Percentiles rank a stretch among this genome's conserved stretches.
phyloP scores from a whole-genome alignment of 371 early-diverging fungal genomes.

The Mortierella sp. region DNA sequence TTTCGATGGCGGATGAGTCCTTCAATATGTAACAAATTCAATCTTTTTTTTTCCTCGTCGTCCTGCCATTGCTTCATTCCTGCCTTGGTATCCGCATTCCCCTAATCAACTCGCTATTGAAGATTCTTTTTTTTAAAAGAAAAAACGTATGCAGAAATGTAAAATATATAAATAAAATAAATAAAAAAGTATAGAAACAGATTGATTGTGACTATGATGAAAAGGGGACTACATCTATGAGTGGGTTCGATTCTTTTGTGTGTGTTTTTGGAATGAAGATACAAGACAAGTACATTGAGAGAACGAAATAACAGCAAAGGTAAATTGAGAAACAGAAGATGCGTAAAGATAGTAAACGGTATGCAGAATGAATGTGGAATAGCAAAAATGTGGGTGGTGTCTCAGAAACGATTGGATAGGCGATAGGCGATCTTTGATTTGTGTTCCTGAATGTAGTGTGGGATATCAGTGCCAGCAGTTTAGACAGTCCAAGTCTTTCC shows the following conservation, averaged over 20 bases:
- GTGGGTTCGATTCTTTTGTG: background rate
- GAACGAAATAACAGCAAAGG: conserved; percentile 11
- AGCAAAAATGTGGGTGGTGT: background rate
- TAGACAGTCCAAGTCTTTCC: conserved; percentile 52
- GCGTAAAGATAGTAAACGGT: background rate
- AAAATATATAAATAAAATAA: conserved; percentile 6
- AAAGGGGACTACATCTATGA: conserved; percentile 4
- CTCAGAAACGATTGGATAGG: no score
- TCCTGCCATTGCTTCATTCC: background rate
- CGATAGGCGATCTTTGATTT: background rate
- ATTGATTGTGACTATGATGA: conserved; percentile 7
- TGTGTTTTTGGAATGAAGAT: background rate
- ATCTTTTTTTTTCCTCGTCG: background rate
- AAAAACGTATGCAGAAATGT: background rate
- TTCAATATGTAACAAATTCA: conserved; percentile 6
- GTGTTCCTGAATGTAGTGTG: background rate
- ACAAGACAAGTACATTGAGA: conserved; percentile 1
- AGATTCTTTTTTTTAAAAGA: background rate
- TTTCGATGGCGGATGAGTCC: background rate
- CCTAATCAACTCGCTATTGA: background rate
- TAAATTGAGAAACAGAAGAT: conserved; percentile 4
- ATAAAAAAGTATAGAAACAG: background rate
- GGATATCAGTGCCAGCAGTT: background rate
- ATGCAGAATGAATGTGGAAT: background rate
- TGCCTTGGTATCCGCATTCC: background rate